Percentiles rank a stretch among this genome's conserved stretches.
Evolutionary conservation across 2,329 filamentous ascomycete species (phyloP).

Genomic region (Magnaporthiopsis incrustans): DNA sequence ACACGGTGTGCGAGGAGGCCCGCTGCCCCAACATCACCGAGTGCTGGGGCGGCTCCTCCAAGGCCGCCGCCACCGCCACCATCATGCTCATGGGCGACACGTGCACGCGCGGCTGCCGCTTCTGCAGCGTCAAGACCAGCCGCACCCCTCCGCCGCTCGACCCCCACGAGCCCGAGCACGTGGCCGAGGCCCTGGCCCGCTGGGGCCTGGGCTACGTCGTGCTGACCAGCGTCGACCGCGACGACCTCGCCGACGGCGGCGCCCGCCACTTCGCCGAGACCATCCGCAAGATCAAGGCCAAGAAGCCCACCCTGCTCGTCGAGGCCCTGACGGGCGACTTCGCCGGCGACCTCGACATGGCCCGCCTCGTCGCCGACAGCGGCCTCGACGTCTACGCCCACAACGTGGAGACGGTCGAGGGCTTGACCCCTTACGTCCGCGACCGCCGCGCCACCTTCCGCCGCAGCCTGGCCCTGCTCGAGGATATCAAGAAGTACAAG

Average conservation of each 20-base stretch:
- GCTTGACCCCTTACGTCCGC: constrained; percentile 77
- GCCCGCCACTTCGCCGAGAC: constrained; percentile 89
- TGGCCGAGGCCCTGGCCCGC: constrained; percentile 80
- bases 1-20: constrained; percentile 97
- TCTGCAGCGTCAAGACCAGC: constrained; percentile 93
- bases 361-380: constrained; percentile 71
- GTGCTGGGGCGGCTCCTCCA: constrained; percentile 90
- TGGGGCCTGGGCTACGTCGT: constrained; percentile 98
- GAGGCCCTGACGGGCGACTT: constrained; percentile 87
- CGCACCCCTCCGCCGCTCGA: constrained; percentile 72
- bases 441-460: constrained; percentile 85
- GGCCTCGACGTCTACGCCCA: constrained; percentile 95
- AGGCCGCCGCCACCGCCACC: constrained; percentile 86
- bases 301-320: constrained; percentile 68
- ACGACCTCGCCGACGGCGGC: constrained; percentile 84
- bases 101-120: constrained; percentile 90
- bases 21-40: constrained; percentile 96
- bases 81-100: constrained; percentile 99
- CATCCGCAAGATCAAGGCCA: constrained; percentile 85
- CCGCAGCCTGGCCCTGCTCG: constrained; percentile 73
- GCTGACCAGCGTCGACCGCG: constrained; percentile 85
- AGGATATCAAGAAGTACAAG: constrained; percentile 70
- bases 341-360: constrained; percentile 78
- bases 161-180: constrained; percentile 93
- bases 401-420: constrained; percentile 94